Base-by-base conservation (phyloP, 202 grass and related monocot genomes). In the Hordeum pubiflorum region DNA sequence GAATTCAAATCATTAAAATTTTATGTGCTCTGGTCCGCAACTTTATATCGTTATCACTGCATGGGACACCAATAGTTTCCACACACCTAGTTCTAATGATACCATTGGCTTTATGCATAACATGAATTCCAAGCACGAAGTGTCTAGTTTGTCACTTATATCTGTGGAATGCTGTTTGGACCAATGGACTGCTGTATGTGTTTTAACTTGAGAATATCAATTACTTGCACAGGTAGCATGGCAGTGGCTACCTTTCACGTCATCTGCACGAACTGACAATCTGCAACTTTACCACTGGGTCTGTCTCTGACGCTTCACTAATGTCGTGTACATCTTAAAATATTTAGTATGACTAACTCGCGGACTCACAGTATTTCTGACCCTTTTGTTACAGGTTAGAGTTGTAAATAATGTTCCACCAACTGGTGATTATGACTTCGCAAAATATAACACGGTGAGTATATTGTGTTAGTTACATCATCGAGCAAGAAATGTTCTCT, bases 251-350 rank as follows among this genome's bases (percentile, higher is more conserved):
- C 87, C 96, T 78, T 98, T 98, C 80, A 95, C 89, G 10, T 95
- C 96, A 33, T 93, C 92, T 33, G 92, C 96, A 22, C 86, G 96
- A 74, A 73, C 89, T 27, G 96, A 98, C 81, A 93, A 81, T 40
- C 83, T 98, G 76, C 92, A 95, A 69, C 87, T 98, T 15, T 98
- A 83, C 75, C 96, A 98, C 71, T 98, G 96, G 96, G 96, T 98
- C 68, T 84, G 85, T 83, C 29, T 91, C 58, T 78, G 22, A 66
- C 65, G 44, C 38, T 81, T 80, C 52, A 70, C 44, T 63, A 73
- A 72, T 68, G 36, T 84, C 7, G 6, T 36, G 20, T 71, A 48
- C 44, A 88, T 86, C 23, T 63, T 67, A 68, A 65, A 50, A 71
- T 58, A 22, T 40, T 72, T 48, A 52, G 12, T 58, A 74, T 34